Evolutionary conservation across 2,329 filamentous ascomycete genomes (phyloP), one percentile per base, ranked within the genome.

Genomic region (Emmonsiellopsis sp.): DNA sequence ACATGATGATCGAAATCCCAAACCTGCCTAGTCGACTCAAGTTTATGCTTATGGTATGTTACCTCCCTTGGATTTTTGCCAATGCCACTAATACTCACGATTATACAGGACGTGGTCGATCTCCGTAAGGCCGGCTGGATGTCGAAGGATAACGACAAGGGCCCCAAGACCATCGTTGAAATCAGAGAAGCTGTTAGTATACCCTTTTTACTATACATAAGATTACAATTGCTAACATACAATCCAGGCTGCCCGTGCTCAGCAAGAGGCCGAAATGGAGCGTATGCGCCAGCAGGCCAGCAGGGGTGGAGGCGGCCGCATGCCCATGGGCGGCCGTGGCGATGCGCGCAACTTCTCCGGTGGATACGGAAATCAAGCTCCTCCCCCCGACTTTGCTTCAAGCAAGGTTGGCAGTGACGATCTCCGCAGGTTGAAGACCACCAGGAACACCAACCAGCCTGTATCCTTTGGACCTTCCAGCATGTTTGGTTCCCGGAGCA

Each of bases 141-240:
- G 57, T 90, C 89, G 54, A 96, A 95, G 79, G 89, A 95, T 68
- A 75, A 77, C 52, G 87, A 91, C 74, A 97, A 97, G 78, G 93
- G 93, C 38, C 93, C 93, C 55, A 96, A 96, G 84, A 98, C 93
- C 7, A 86, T 98, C 51, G 84, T 90, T 3, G 88, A 97, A 74
- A 88, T 98, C 61, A 88, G 90, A 68, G 86, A 85, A 61, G 86
- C 89, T 73, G 83, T 84, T 75, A 65, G 78, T 72, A 9, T 30
- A 41, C 13, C 7, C 13, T 30, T 34, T 16, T 38, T 52, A 16
- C 42, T 11, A 38, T 50, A 59, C 57, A 57, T 66, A 64, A 26
- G 48, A 43, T 50, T 46, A 54, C 26, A 50, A 50, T 54, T 40
- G 1, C 49, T 55, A 54, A 50, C 37, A 40, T 51, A 54, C 50